A percentile compares a stretch with the other conserved stretches of the same genome.
phyloP scores from a whole-genome alignment of 2,329 filamentous ascomycete species.

The Thelonectria olida region DNA sequence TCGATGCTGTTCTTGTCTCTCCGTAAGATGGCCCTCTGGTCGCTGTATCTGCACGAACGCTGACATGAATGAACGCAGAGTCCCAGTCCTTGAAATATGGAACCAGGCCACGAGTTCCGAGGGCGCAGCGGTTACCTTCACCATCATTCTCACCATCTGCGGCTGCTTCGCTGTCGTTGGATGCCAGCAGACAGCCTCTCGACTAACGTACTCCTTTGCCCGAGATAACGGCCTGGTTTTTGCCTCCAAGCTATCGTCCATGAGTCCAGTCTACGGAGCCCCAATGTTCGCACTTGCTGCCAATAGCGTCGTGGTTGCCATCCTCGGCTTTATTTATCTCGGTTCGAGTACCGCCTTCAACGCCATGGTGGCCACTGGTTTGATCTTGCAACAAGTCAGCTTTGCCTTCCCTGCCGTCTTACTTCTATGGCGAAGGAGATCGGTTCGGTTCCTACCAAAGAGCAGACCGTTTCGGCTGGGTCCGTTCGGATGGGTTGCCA shows the following conservation, averaged over 20 bases:
- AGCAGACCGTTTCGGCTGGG: constrained; percentile 10
- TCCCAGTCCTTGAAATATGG: constrained; percentile 20
- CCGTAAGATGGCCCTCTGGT: constrained; percentile 3
- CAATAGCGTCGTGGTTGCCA: constrained; percentile 15
- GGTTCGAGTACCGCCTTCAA: constrained; percentile 26
- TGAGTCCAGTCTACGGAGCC: constrained; percentile 11
- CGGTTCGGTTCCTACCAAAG: constrained; percentile 9
- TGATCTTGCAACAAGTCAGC: constrained; percentile 22
- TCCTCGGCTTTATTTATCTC: constrained; percentile 20
- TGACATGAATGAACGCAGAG: neutral
- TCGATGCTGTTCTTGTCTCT: constrained; percentile 25
- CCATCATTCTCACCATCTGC: constrained; percentile 19
- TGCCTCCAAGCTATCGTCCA: constrained; percentile 3
- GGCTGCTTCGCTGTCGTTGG: constrained; percentile 26
- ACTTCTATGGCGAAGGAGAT: constrained; percentile 13
- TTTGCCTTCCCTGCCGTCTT: constrained; percentile 23
- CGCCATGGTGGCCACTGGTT: constrained; percentile 14
- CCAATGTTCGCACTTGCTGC: constrained; percentile 13
- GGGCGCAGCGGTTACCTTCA: constrained; percentile 9
- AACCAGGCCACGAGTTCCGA: constrained; percentile 13
- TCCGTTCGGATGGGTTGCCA: constrained; percentile 19
- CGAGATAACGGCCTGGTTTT: constrained; percentile 25
- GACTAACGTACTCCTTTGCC: constrained; percentile 30
- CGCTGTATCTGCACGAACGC: neutral
- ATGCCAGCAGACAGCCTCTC: constrained; percentile 28